phyloP scores from a whole-genome alignment of 345 rosid species.

The Hirschfeldia incana region DNA sequence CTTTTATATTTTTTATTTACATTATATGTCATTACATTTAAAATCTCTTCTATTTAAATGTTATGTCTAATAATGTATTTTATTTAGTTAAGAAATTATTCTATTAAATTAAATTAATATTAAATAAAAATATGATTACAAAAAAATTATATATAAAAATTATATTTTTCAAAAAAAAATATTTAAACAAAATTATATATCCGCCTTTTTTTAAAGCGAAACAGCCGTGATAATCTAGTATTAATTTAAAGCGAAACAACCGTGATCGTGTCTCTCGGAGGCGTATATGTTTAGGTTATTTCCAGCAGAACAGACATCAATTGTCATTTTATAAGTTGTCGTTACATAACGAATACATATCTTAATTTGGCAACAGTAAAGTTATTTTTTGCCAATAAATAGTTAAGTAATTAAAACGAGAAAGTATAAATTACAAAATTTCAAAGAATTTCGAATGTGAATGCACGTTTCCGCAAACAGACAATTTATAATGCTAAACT shows the following conservation, averaged over 20 bases:
- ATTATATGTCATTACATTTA: too few relatives aligned
- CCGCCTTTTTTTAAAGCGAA: too few relatives aligned
- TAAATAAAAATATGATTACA: too few relatives aligned
- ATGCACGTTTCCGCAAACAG: not conserved
- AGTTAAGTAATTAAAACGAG: not conserved
- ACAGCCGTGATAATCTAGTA: too few relatives aligned
- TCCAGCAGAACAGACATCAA: slow-evolving; percentile 20
- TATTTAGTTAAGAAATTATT: too few relatives aligned
- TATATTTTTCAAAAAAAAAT: too few relatives aligned
- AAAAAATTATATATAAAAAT: too few relatives aligned
- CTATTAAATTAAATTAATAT: too few relatives aligned
- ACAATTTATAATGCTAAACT: not conserved
- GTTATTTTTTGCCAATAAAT: not conserved
- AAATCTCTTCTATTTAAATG: too few relatives aligned
- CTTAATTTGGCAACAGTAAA: slow-evolving; percentile 6
- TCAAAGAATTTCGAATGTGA: slow-evolving; percentile 3
- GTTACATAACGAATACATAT: slow-evolving; percentile 34
- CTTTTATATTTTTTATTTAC: too few relatives aligned
- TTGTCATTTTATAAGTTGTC: slow-evolving; percentile 30
- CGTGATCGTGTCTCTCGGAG: slow-evolving; percentile 31
- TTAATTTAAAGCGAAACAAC: slow-evolving; percentile 24
- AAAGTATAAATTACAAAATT: not conserved
- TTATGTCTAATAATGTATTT: too few relatives aligned
- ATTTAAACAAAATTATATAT: too few relatives aligned
- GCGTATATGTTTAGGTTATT: slow-evolving; percentile 25